A percentile compares a stretch with the other conserved stretches of the same genome.
These are phyloP conservation scores for Bipolaris bicolor DNA, from an alignment of 2,329 filamentous ascomycete genomes.

Conservation along the genomic window DNA sequence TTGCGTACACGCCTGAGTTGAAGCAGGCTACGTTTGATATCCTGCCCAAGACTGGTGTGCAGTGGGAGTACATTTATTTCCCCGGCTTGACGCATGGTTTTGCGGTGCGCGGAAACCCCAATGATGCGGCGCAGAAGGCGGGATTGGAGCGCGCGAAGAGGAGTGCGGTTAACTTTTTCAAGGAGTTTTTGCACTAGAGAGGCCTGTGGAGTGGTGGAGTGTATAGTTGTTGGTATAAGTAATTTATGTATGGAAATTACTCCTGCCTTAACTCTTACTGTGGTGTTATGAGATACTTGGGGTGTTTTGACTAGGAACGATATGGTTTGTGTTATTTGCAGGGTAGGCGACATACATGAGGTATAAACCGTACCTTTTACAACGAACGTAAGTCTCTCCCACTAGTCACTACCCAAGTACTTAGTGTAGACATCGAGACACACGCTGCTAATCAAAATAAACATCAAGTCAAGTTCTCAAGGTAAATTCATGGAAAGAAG, in stretches of 20 bases:
- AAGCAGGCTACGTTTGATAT: conserved; percentile 37
- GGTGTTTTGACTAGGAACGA: too few species aligned
- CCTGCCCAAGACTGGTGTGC: conserved; percentile 37
- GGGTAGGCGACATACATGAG: too few species aligned
- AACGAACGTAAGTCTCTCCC: too few species aligned
- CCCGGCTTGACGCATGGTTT: conserved; percentile 44
- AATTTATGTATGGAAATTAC: not conserved
- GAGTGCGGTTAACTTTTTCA: conserved; percentile 39
- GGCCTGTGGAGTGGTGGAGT: too few species aligned
- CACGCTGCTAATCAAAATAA: too few species aligned
- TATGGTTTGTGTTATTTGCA: too few species aligned
- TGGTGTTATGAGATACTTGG: not conserved
- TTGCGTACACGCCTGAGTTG: conserved; percentile 36
- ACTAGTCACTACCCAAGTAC: too few species aligned
- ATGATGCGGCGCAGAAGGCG: conserved; percentile 35
- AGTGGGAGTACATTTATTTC: conserved; percentile 45
- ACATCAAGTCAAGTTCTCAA: not conserved
- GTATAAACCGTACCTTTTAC: too few species aligned
- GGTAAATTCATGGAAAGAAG: not conserved
- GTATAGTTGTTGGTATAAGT: not conserved
- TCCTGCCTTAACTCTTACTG: not conserved
- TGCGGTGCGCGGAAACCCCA: conserved; percentile 37
- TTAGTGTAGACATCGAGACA: too few species aligned
- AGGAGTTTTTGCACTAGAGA: conserved; percentile 41
- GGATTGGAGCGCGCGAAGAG: conserved; percentile 46